Evolutionary conservation across 495 filamentous ascomycete genomes (phyloP).

Genomic region (Letharia lupina): DNA sequence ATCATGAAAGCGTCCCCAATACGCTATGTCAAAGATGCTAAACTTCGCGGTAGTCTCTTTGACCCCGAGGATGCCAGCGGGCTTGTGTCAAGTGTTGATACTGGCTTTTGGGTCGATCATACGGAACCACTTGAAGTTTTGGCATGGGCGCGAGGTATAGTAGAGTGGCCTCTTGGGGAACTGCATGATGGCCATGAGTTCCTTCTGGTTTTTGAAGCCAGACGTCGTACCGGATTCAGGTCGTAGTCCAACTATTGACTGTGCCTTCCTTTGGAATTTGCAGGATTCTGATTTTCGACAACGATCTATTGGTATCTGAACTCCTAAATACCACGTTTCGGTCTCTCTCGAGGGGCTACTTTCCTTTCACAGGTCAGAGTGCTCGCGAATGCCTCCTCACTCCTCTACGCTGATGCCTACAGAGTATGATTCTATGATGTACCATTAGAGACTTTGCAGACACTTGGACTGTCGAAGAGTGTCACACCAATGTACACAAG

Average conservation of each 20-base stretch:
- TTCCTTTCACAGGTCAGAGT: no score
- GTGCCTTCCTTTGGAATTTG: no score
- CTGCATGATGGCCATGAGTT: conserved; percentile 34
- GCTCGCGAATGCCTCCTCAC: no score
- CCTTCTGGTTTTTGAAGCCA: conserved; percentile 25
- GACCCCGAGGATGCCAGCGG: conserved; percentile 23
- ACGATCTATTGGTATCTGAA: no score
- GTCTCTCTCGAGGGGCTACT: no score
- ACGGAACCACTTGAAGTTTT: conserved; percentile 30
- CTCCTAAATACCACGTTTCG: no score
- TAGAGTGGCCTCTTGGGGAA: conserved; percentile 34
- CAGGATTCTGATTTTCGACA: no score
- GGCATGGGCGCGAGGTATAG: conserved; percentile 23
- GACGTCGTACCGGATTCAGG: conserved; percentile 22
- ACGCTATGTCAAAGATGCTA: conserved; percentile 30
- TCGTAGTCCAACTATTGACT: conserved; percentile 9
- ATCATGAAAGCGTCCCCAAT: conserved; percentile 32
- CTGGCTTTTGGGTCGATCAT: conserved; percentile 34
- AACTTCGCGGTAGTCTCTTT: conserved; percentile 29
- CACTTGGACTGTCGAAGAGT: no score
- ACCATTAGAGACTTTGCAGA: no score
- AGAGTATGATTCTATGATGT: no score
- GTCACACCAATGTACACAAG: no score
- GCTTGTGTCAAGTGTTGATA: conserved; percentile 29
- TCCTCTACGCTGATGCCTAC: no score